Percentiles rank a stretch among this genome's conserved stretches.
Conservation (phyloP, 495 filamentous ascomycete species). For the Neurospora discreta region DNA sequence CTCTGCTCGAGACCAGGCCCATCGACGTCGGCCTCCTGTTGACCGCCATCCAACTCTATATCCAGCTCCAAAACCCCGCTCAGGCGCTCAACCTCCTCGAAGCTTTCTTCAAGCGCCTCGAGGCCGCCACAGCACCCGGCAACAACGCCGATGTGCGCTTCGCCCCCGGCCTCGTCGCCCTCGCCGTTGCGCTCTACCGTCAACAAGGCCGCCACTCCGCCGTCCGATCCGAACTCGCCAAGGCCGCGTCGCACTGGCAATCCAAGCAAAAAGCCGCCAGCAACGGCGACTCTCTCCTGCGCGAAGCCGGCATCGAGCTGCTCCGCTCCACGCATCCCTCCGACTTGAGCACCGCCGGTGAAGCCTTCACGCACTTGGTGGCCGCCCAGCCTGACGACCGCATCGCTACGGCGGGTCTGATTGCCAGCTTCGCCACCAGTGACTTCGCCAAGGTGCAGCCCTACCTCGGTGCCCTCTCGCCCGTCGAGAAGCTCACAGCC, state of each 20-base stretch:
- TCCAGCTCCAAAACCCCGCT: conserved; percentile 60
- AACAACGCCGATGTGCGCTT: conserved; percentile 58
- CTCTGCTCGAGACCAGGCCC: conserved; percentile 64
- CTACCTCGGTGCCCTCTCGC: conserved; percentile 52
- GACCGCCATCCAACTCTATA: conserved; percentile 75
- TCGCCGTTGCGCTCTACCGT: conserved; percentile 71
- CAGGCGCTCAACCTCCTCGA: conserved; percentile 70
- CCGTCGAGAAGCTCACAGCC: conserved; percentile 51
- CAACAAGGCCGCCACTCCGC: conserved; percentile 65
- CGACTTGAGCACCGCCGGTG: conserved; percentile 56
- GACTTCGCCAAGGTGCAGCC: conserved; percentile 48
- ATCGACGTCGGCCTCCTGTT: conserved; percentile 76
- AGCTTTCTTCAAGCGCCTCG: conserved; percentile 59
- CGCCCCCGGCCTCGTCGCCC: conserved; percentile 76
- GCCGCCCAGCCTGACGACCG: conserved; percentile 50
- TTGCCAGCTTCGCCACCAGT: conserved; percentile 68
- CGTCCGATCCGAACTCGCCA: conserved; percentile 58
- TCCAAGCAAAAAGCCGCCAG: conserved; percentile 33
- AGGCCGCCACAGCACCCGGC: conserved; percentile 46
- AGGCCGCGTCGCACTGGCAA: conserved; percentile 76
- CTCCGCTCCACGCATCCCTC: conserved; percentile 57
- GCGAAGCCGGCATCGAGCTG: conserved; percentile 67
- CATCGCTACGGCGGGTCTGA: conserved; percentile 62
- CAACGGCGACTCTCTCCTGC: conserved; percentile 47
- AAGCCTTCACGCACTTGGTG: conserved; percentile 62